Evolutionary conservation across 345 rosid genomes (phyloP).

Genomic region (Lenwebbia sp.): DNA sequence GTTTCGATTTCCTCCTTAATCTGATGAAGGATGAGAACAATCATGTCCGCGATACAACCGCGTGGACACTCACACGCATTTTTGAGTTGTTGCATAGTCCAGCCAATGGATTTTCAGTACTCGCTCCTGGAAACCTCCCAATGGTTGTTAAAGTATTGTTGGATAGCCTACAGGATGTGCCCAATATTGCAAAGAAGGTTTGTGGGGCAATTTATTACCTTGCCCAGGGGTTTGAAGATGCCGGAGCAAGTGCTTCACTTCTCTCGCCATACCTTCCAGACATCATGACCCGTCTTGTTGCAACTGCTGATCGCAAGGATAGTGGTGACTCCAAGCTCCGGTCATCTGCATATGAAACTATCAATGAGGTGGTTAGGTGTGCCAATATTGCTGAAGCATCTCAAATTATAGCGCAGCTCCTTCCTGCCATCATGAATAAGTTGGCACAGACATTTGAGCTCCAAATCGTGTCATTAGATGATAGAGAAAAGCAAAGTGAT

Average conservation of each 20-base stretch:
- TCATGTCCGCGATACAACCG: conserved; percentile 92
- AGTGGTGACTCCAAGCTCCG: conserved; percentile 65
- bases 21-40: conserved; percentile 79
- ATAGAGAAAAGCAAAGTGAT: conserved; percentile 87
- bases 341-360: conserved; percentile 75
- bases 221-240: conserved; percentile 87
- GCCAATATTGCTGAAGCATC: conserved; percentile 60
- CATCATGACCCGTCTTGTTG: conserved; percentile 50
- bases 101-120: conserved; percentile 54
- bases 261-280: conserved; percentile 62
- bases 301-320: conserved; percentile 69
- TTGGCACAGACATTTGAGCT: conserved; percentile 65
- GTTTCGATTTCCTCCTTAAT: conserved; percentile 66
- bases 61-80: conserved; percentile 87
- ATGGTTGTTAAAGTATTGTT: conserved; percentile 47
- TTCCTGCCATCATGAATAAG: conserved; percentile 67
- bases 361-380: conserved; percentile 87
- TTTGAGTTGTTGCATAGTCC: conserved; percentile 88
- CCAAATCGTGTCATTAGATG: conserved; percentile 62
- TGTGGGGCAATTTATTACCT: conserved; percentile 94
- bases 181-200: conserved; percentile 82
- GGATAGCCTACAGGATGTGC: conserved; percentile 70
- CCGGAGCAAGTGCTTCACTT: conserved; percentile 50
- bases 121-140: conserved; percentile 59
- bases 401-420: conserved; percentile 54